Evolutionary conservation across 805 yeast genomes (phyloP).

Genomic region (Teunomyces stri): DNA sequence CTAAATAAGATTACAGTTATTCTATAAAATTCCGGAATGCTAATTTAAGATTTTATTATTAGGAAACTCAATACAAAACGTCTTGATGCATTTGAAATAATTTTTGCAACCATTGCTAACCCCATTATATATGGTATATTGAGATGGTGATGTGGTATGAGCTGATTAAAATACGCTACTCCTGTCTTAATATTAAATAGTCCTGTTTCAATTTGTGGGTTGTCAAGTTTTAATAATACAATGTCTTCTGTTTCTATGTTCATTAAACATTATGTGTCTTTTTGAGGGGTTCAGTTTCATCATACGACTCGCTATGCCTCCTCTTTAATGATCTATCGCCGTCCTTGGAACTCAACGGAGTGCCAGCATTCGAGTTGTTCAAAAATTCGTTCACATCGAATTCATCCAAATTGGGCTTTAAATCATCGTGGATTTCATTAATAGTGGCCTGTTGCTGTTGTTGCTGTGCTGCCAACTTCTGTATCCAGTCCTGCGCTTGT

Average conservation of each 20-base stretch:
- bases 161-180: too few relatives aligned
- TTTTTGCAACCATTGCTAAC: too few relatives aligned
- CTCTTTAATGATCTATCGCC: background rate
- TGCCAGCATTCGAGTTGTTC: constrained; percentile 28
- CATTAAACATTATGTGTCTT: background rate
- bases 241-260: background rate
- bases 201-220: too few relatives aligned
- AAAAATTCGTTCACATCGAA: constrained; percentile 54
- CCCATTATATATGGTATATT: too few relatives aligned
- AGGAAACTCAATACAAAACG: too few relatives aligned
- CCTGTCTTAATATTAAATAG: too few relatives aligned
- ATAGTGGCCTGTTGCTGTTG: constrained; percentile 12
- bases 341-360: constrained; percentile 1
- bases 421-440: constrained; percentile 10
- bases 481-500: constrained; percentile 59
- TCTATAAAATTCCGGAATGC: too few relatives aligned
- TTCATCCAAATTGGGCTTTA: constrained; percentile 12
- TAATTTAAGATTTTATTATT: too few relatives aligned
- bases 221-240: background rate
- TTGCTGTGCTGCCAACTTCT: constrained; percentile 23
- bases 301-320: background rate
- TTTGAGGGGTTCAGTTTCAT: background rate
- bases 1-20: too few relatives aligned
- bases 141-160: too few relatives aligned
- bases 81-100: too few relatives aligned